Evolutionary conservation across 2,329 filamentous ascomycete species (phyloP).

Genomic region (Venturiaceae sp.): DNA sequence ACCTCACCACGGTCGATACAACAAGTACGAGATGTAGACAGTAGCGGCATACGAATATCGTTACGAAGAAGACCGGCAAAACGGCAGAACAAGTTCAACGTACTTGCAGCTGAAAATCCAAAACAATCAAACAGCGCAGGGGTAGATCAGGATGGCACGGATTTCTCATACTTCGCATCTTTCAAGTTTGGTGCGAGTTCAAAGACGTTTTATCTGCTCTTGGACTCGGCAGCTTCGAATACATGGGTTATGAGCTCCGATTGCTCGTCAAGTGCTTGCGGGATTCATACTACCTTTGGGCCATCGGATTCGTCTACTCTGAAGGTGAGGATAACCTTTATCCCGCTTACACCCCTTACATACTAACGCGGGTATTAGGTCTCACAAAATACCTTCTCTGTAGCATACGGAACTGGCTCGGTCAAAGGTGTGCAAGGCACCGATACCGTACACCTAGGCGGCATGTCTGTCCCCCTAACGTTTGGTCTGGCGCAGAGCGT

Average conservation of each 20-base stretch:
- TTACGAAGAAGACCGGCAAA: constrained; percentile 18
- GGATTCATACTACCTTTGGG: constrained; percentile 61
- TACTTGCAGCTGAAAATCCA: constrained; percentile 28
- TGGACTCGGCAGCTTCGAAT: constrained; percentile 50
- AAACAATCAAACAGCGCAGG: constrained; percentile 36
- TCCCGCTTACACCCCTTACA: background rate
- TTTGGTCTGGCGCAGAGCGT: constrained; percentile 67
- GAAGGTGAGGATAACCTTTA: constrained; percentile 17
- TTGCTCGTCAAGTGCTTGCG: constrained; percentile 59
- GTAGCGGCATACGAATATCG: background rate
- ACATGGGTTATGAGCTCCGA: constrained; percentile 74
- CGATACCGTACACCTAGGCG: constrained; percentile 59
- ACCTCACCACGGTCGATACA: background rate
- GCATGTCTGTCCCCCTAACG: constrained; percentile 51
- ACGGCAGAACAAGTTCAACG: constrained; percentile 39
- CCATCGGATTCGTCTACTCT: constrained; percentile 55
- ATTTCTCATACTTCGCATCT: constrained; percentile 44
- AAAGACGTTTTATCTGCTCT: constrained; percentile 41
- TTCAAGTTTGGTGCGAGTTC: constrained; percentile 40
- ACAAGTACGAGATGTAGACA: background rate
- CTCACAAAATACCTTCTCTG: constrained; percentile 39
- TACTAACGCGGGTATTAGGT: background rate
- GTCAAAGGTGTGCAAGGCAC: constrained; percentile 56
- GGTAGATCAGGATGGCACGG: constrained; percentile 43
- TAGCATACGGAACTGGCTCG: constrained; percentile 68